Percentiles rank a stretch among this genome's conserved stretches.
Evolutionary conservation across 106 monocot genomes (phyloP).

Genomic region (Phalaenopsis equestris): DNA sequence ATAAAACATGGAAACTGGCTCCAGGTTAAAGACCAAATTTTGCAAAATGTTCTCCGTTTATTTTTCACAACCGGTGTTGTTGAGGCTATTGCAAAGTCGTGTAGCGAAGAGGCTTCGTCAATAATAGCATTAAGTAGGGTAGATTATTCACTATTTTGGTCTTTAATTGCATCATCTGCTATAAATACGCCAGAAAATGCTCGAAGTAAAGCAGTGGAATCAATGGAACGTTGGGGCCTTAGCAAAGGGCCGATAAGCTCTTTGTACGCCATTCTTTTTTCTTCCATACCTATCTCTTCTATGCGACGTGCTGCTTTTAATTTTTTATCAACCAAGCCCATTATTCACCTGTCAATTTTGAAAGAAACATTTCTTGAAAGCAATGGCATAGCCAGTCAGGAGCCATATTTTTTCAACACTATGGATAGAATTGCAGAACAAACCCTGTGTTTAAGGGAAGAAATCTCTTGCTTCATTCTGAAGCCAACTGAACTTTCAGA

Average conservation of each 20-base stretch:
- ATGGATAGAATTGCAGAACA: conserved; percentile 36
- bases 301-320: conserved; percentile 70
- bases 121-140: conserved; percentile 55
- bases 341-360: conserved; percentile 41
- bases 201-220: conserved; percentile 43
- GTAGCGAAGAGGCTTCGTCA: conserved; percentile 37
- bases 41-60: conserved; percentile 61
- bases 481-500: conserved; percentile 51
- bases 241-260: conserved; percentile 57
- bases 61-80: conserved; percentile 67
- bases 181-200: conserved; percentile 46
- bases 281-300: conserved; percentile 41
- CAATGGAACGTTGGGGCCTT: conserved; percentile 94
- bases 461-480: conserved; percentile 57
- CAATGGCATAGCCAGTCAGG: conserved; percentile 14
- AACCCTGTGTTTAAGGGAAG: conserved; percentile 56
- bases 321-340: conserved; percentile 59
- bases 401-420: conserved; percentile 7
- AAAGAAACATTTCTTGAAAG: conserved; percentile 34
- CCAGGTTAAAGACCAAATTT: conserved; percentile 32
- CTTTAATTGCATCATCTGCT: conserved; percentile 55
- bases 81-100: conserved; percentile 68
- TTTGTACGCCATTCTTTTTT: conserved; percentile 81
- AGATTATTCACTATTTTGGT: conserved; percentile 63
- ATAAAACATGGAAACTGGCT: conserved; percentile 28